These are phyloP conservation scores for Mallotus nudiflorus DNA, from an alignment of 345 rosid genomes.

Conservation along the genomic window DNA sequence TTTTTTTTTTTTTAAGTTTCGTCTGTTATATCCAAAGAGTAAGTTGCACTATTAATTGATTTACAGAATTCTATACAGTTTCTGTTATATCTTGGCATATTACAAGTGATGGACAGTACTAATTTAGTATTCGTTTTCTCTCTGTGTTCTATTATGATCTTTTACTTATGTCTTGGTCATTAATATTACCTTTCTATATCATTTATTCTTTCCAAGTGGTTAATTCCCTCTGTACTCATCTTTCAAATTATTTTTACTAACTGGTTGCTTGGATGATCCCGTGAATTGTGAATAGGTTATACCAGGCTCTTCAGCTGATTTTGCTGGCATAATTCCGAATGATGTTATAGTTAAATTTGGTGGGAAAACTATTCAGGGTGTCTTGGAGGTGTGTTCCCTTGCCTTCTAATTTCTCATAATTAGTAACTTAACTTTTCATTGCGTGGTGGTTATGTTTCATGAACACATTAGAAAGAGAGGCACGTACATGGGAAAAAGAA, in stretches of 20 bases:
- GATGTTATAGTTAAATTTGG: conserved; percentile 8
- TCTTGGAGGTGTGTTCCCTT: conserved; percentile 1
- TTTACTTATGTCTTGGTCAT: too few relatives aligned
- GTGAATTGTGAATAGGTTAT: background rate
- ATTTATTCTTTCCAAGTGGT: background rate
- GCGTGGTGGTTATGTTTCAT: background rate
- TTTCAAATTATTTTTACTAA: background rate
- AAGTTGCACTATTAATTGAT: too few relatives aligned
- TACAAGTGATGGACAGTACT: too few relatives aligned
- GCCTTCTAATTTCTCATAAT: background rate
- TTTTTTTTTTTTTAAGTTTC: too few relatives aligned
- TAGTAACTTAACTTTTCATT: background rate
- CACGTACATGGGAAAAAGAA: too few relatives aligned
- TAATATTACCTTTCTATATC: too few relatives aligned
- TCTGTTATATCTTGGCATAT: too few relatives aligned
- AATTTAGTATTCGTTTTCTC: too few relatives aligned
- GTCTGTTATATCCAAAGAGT: too few relatives aligned
- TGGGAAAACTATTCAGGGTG: background rate
- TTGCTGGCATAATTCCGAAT: background rate
- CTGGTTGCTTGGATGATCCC: background rate
- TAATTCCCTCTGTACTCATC: background rate
- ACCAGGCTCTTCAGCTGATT: background rate
- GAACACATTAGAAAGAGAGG: background rate
- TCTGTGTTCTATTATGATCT: too few relatives aligned
- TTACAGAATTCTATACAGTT: too few relatives aligned